A percentile compares a stretch with the other conserved stretches of the same genome.
These are phyloP conservation scores for Eimeria brunetti DNA, from an alignment of 169 alveolate genomes.

Conservation along the genomic window DNA sequence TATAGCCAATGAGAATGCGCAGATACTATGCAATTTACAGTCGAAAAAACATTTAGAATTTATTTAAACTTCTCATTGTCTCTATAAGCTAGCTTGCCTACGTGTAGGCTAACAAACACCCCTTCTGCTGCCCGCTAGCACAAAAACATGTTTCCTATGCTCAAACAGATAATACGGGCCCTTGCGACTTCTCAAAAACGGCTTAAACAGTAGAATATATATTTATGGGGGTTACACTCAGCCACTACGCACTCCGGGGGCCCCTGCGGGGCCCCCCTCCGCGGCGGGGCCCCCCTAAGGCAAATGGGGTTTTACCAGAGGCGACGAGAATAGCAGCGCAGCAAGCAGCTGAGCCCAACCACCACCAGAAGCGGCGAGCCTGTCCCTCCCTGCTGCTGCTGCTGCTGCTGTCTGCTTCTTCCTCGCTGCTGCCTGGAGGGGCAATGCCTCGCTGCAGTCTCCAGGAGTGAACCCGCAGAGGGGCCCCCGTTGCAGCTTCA, in stretches of 20 bases:
- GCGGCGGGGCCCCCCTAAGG: no score
- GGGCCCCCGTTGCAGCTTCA: conserved; percentile 25
- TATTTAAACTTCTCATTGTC: neutral
- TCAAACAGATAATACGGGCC: neutral
- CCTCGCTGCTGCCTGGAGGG: neutral
- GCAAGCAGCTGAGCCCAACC: conserved; percentile 66
- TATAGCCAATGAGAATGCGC: neutral
- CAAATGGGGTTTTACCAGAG: conserved; percentile 52
- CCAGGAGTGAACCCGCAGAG: conserved; percentile 64
- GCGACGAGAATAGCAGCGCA: conserved; percentile 16
- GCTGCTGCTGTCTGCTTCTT: neutral
- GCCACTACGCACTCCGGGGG: neutral
- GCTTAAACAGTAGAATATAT: neutral
- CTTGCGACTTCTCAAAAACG: neutral
- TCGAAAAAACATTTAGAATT: neutral
- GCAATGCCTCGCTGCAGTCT: conserved; percentile 17
- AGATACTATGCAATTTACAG: neutral
- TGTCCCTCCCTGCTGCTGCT: neutral
- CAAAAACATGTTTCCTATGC: neutral
- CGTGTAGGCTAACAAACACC: no score
- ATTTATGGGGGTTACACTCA: neutral
- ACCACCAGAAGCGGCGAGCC: conserved; percentile 1
- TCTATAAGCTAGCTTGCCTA: neutral
- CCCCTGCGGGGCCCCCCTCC: neutral
- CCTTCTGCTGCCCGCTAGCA: neutral